phyloP scores from a whole-genome alignment of 768 basidiomycete species.

The Leccinum broughii region DNA sequence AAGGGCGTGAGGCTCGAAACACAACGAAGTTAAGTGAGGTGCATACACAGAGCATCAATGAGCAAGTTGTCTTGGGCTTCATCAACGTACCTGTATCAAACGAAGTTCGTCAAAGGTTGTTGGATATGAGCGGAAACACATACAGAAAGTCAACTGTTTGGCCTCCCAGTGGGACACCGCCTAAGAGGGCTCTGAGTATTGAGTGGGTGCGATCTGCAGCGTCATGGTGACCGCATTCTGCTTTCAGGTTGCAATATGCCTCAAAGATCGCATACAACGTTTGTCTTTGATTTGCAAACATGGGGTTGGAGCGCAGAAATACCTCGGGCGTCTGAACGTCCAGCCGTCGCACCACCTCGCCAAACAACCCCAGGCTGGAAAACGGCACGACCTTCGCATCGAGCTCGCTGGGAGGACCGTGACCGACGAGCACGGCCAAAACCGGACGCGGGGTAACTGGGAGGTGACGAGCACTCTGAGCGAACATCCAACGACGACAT shows the following conservation, averaged over 20 bases:
- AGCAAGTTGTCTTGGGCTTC: conserved; percentile 74
- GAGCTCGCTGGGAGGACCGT: too few species aligned
- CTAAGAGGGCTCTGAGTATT: conserved; percentile 41
- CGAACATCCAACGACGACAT: too few species aligned
- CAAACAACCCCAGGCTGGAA: too few species aligned
- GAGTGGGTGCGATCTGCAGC: conserved; percentile 63
- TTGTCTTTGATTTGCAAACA: conserved; percentile 52
- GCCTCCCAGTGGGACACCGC: conserved; percentile 35
- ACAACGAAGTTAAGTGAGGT: neutral
- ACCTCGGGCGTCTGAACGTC: too few species aligned
- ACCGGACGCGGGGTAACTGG: too few species aligned
- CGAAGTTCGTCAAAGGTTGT: neutral
- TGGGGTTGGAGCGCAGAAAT: conserved; percentile 44
- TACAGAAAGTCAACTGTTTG: conserved; percentile 57
- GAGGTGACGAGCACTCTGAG: too few species aligned
- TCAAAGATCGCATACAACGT: conserved; percentile 55
- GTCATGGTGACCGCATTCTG: conserved; percentile 46
- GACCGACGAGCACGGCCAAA: too few species aligned
- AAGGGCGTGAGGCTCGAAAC: conserved; percentile 8
- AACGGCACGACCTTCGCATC: too few species aligned
- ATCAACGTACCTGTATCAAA: conserved; percentile 54
- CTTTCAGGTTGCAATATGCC: conserved; percentile 49
- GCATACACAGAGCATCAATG: conserved; percentile 59
- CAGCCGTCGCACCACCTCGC: too few species aligned
- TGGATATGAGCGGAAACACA: conserved; percentile 14